Conservation (phyloP, 2,329 filamentous ascomycete species). For the Colletotrichum australisinense region DNA sequence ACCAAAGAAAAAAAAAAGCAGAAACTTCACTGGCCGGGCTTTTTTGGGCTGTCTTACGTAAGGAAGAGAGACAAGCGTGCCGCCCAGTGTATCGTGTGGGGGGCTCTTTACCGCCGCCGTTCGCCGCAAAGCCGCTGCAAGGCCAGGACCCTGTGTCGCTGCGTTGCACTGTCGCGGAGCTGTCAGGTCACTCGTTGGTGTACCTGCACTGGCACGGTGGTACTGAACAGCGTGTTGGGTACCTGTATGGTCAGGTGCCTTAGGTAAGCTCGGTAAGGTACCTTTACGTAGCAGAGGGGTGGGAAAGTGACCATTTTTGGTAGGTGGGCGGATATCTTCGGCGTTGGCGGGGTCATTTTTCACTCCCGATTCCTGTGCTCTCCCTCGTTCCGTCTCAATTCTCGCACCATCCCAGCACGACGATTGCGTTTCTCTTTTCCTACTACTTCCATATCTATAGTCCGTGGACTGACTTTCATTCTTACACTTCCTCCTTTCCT, state of each 20-base stretch:
- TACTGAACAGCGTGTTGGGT: too few relatives aligned
- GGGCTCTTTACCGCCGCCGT: background rate
- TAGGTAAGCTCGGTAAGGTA: background rate
- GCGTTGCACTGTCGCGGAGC: background rate
- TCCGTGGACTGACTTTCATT: slow-evolving; percentile 9
- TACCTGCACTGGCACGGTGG: too few relatives aligned
- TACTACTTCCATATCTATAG: background rate
- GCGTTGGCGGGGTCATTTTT: slow-evolving; percentile 35
- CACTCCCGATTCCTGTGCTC: background rate
- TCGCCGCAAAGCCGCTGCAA: background rate
- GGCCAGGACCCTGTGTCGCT: background rate
- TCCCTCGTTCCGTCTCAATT: slow-evolving; percentile 3
- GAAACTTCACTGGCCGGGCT: background rate
- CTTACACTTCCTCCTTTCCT: background rate
- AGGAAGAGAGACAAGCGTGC: background rate
- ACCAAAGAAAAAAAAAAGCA: background rate
- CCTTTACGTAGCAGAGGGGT: too few relatives aligned
- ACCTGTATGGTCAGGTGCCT: background rate
- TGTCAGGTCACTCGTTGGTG: background rate
- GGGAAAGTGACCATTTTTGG: background rate
- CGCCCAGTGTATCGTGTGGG: too few relatives aligned
- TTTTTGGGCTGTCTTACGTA: background rate
- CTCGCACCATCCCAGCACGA: slow-evolving; percentile 32
- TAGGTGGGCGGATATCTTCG: slow-evolving; percentile 34
- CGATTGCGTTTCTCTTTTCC: slow-evolving; percentile 33